Evolutionary conservation across 176 grass and related monocot genomes (phyloP).

Genomic region (Pharus latifolius): DNA sequence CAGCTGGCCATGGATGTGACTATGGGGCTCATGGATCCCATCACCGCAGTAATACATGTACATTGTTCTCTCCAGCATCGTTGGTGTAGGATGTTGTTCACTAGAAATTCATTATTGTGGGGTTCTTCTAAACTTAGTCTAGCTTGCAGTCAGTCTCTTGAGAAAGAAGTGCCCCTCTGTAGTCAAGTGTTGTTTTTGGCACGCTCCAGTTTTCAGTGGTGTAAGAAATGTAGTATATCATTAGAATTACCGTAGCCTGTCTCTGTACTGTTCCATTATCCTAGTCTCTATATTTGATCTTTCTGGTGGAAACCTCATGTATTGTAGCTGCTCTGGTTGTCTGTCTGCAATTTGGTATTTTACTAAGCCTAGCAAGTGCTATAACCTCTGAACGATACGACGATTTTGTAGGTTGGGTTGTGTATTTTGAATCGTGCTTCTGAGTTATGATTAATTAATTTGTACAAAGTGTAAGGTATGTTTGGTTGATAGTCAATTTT

Average conservation of each 20-base stretch:
- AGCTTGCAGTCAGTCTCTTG: background rate
- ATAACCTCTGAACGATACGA: too few species aligned
- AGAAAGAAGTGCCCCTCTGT: background rate
- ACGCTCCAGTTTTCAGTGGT: background rate
- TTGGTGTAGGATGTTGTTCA: background rate
- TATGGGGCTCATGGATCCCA: background rate
- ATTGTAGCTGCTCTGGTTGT: too few species aligned
- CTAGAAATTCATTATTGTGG: background rate
- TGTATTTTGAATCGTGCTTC: too few species aligned
- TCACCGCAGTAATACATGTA: background rate
- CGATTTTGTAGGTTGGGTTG: too few species aligned
- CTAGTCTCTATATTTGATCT: background rate
- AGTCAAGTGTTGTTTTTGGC: background rate
- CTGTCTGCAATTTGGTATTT: too few species aligned
- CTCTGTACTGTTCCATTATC: background rate
- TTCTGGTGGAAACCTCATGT: background rate
- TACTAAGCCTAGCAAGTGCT: too few species aligned
- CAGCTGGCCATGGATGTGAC: background rate
- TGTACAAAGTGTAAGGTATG: too few species aligned
- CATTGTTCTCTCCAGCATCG: too few species aligned
- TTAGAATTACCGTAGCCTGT: background rate
- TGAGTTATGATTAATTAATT: too few species aligned
- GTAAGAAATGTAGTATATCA: background rate
- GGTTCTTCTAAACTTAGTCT: background rate
- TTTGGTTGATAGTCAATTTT: too few species aligned